These are phyloP conservation scores for Beauveria asiatica DNA, from an alignment of 2,329 filamentous ascomycete species.

Conservation along the genomic window DNA sequence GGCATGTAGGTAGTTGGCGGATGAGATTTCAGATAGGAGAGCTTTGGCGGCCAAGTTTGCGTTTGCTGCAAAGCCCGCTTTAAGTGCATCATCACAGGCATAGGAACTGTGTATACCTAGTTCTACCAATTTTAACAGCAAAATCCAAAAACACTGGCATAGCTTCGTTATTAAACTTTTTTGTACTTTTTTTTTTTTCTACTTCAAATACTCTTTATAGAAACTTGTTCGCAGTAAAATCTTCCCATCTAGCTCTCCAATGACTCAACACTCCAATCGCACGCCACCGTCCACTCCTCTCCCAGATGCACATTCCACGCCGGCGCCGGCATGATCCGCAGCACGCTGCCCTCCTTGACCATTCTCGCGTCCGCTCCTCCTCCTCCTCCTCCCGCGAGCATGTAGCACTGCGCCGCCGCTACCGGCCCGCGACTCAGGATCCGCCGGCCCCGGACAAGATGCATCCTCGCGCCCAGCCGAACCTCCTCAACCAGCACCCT, in stretches of 20 bases:
- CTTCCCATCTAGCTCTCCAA: neutral
- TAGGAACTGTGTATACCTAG: no score
- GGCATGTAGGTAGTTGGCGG: neutral
- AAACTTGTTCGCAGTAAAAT: no score
- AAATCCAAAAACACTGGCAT: no score
- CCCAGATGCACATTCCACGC: constrained; percentile 30
- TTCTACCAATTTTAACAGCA: no score
- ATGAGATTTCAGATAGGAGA: neutral
- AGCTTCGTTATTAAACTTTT: no score
- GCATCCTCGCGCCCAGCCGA: constrained; percentile 26
- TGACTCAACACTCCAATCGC: constrained; percentile 25
- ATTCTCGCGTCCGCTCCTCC: constrained; percentile 9
- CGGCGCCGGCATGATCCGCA: constrained; percentile 25
- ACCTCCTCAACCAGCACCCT: constrained; percentile 24
- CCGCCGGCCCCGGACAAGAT: constrained; percentile 21
- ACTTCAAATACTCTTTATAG: no score
- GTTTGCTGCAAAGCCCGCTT: constrained; percentile 29
- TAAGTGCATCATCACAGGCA: constrained; percentile 21
- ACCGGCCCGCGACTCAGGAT: neutral
- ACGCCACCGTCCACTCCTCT: constrained; percentile 30
- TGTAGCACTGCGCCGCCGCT: constrained; percentile 16
- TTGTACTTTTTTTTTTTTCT: no score
- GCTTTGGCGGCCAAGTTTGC: constrained; percentile 11
- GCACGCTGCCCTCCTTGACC: constrained; percentile 22
- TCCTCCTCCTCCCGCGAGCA: constrained; percentile 22